These are phyloP conservation scores for Pichia exigua DNA, from an alignment of 805 yeast species.

Conservation along the genomic window DNA sequence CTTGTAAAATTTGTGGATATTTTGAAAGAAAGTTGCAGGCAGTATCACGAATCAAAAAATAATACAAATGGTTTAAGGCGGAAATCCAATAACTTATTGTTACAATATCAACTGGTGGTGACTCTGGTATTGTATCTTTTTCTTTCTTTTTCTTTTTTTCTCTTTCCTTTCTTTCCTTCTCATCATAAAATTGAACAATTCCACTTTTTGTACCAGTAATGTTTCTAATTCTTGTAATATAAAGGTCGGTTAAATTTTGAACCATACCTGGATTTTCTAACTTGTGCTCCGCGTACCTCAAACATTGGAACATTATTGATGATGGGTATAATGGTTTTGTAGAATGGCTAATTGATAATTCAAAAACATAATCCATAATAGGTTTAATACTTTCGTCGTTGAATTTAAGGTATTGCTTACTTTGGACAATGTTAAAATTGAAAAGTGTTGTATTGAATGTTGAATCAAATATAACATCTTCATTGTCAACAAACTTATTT, in stretches of 20 bases:
- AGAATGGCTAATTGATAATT: constrained; percentile 37
- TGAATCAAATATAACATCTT: constrained; percentile 30
- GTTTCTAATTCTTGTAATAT: constrained; percentile 53
- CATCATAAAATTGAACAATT: constrained; percentile 29
- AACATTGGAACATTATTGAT: constrained; percentile 57
- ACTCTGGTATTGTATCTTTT: constrained; percentile 6
- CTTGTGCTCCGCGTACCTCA: constrained; percentile 58
- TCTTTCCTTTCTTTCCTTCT: constrained; percentile 18
- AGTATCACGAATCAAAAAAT: constrained; percentile 61
- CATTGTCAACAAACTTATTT: constrained; percentile 27
- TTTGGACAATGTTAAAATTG: constrained; percentile 46
- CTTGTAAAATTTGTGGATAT: constrained; percentile 56
- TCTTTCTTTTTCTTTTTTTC: constrained; percentile 12
- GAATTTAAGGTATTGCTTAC: constrained; percentile 55
- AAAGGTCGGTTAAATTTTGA: constrained; percentile 50
- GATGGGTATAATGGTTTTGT: constrained; percentile 57
- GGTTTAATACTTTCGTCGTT: constrained; percentile 49
- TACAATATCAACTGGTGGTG: constrained; percentile 48
- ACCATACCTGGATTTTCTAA: constrained; percentile 49
- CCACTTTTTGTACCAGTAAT: constrained; percentile 56
- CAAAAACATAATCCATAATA: constrained; percentile 40
- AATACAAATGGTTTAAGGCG: constrained; percentile 65
- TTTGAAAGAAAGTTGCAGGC: constrained; percentile 42
- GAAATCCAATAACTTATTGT: constrained; percentile 83
- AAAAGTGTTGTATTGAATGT: constrained; percentile 32